Base-by-base conservation (phyloP, 192 early-diverging fungal species). In the Mortierella hygrophila region DNA sequence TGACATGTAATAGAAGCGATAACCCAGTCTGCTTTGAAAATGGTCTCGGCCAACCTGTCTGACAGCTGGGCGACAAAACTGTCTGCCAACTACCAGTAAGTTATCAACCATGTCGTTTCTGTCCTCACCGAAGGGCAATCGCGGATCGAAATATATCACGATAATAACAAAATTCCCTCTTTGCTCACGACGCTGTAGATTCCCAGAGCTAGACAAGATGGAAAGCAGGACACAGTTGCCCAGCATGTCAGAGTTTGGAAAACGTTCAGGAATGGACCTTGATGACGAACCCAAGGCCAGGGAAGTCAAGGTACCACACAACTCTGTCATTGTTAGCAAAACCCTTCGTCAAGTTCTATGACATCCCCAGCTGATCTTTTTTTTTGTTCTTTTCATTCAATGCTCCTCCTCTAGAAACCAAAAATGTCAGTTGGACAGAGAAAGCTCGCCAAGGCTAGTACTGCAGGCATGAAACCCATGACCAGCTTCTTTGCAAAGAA, bases 401-500 rank as follows among this genome's bases (percentile, higher is more conserved):
- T 21, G 1, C 52, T 23, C 11, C 21, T 11, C 15, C 18, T 21
- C 16, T 72, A 90, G 88, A 91, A 91, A 83, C 82, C 86, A 21
- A 91, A 91, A 79, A 79, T 91, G 79, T 81, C 90, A 8, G 76
- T 69, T 18, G 87, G 88, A 38, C 88, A 91, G 75, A 68, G 79
- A 35, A 81, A 80, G 37, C 63, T 91, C 32, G 90, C 87, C 77
- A 91, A 91, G 78, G 90, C 87, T 16, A 89, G 83, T 52, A 91
- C 77, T 38, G 79, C 85, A 78, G 90, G 90, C 40, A 91, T 91
- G 90, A 88, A 89, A 74, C 85, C 87, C 16, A 44, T 91, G 47
- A 82, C 87, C 2, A 77, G 81, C 49, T 91, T 89, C 74, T 91
- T 91, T 81, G 72, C 77, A n/a, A 91, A 91, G 72, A 89, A 90